Conservation (phyloP, 2,329 filamentous ascomycete species). For the Fusarium buxicola region DNA sequence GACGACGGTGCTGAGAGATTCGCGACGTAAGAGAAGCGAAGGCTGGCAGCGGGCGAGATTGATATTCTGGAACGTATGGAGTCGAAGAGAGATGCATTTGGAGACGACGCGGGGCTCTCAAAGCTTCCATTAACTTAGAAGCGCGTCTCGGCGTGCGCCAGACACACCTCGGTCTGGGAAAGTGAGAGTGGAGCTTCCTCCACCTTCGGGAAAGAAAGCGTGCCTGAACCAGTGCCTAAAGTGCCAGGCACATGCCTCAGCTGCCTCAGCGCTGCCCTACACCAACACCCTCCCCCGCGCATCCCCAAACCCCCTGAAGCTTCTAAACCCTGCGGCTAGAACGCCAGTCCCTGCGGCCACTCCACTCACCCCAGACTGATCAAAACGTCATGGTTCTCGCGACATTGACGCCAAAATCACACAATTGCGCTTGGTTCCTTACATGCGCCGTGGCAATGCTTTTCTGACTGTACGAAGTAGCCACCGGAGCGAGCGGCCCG, state of each 20-base stretch:
- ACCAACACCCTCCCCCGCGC: slow-evolving; percentile 26
- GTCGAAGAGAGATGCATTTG: slow-evolving; percentile 7
- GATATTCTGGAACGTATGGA: too few species aligned
- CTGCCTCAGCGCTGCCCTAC: neutral
- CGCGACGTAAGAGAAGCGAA: too few species aligned
- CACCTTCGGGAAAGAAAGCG: too few species aligned
- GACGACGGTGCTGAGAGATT: neutral
- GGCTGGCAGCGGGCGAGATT: too few species aligned
- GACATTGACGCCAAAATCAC: slow-evolving; percentile 47
- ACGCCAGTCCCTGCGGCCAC: slow-evolving; percentile 18
- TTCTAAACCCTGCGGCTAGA: slow-evolving; percentile 25
- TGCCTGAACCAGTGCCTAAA: slow-evolving; percentile 2
- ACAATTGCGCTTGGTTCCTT: slow-evolving; percentile 34
- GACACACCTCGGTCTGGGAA: slow-evolving; percentile 20
- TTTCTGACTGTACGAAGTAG: neutral
- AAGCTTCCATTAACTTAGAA: slow-evolving; percentile 24
- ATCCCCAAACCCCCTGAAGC: slow-evolving; percentile 5
- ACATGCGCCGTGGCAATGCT: neutral
- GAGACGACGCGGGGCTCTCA: slow-evolving; percentile 24
- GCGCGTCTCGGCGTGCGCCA: slow-evolving; percentile 24
- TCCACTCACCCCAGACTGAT: slow-evolving; percentile 39
- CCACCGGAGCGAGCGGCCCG: slow-evolving; percentile 22
- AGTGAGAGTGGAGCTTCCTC: too few species aligned
- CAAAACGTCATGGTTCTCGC: slow-evolving; percentile 35
- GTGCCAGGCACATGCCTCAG: slow-evolving; percentile 23